A percentile compares a stretch with the other conserved stretches of the same genome.
These are phyloP conservation scores for Calvatia gigantea DNA, from an alignment of 768 basidiomycete genomes.

Conservation along the genomic window DNA sequence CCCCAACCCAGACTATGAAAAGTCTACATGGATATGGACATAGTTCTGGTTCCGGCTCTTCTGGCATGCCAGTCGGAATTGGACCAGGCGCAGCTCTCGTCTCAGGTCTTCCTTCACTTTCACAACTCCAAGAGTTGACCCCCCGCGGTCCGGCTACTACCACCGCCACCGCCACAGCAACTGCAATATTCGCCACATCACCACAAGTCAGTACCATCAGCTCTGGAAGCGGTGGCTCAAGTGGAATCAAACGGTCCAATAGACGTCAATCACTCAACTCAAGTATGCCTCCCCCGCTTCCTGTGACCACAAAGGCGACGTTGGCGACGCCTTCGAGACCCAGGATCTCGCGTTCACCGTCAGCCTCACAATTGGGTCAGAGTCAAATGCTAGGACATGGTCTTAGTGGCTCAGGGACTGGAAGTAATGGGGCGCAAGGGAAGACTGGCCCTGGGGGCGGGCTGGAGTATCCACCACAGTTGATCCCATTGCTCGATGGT, in stretches of 20 bases:
- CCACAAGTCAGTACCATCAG: no score
- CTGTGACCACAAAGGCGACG: slow-evolving; percentile 31
- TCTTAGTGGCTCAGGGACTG: slow-evolving; percentile 5
- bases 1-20: slow-evolving; percentile 1
- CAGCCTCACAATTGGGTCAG: slow-evolving; percentile 33
- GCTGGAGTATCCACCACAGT: slow-evolving; percentile 45
- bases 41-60: background rate
- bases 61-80: background rate
- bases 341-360: slow-evolving; percentile 55
- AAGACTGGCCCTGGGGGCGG: background rate
- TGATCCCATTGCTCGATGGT: slow-evolving; percentile 72
- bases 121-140: background rate
- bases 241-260: background rate
- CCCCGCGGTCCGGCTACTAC: background rate
- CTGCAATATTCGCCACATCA: no score
- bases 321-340: slow-evolving; percentile 38
- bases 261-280: slow-evolving; percentile 39
- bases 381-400: slow-evolving; percentile 4
- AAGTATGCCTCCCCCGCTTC: slow-evolving; percentile 34
- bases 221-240: background rate
- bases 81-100: slow-evolving; percentile 1
- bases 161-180: slow-evolving; percentile 4
- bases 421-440: slow-evolving; percentile 7
- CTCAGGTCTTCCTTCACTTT: background rate
- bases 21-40: background rate